Base-by-base conservation (phyloP, 2,329 filamentous ascomycete species). In the Diplocarpon rosae region DNA sequence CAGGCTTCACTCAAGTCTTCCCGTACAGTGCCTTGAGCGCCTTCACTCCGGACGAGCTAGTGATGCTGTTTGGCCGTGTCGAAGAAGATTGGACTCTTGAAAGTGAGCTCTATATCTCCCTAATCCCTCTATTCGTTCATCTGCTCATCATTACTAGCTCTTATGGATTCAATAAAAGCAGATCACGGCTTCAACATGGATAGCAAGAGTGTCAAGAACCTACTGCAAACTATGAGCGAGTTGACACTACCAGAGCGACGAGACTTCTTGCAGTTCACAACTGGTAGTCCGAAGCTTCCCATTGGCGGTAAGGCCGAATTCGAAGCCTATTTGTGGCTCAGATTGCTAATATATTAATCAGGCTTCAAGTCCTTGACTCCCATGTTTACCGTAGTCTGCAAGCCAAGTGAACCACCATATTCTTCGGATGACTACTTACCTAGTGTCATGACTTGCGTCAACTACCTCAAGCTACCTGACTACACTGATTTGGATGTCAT, bases 361-460 rank as follows among this genome's bases (percentile, higher is more conserved):
- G 89, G 92, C 48, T 98, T 98, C 76, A 95, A 93, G 69, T 85
- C 82, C 63, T 77, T 98, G 50, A 96, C 88, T 2, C 92, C 92
- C 15, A 95, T 96, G 82, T 96, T 98, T 63, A 98, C 92, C 2
- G 92, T 98, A 51, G 92, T 98, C 35, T 96, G 92, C 73, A 95
- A 95, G 65, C 90, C 90, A n/a, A 94, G 86, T 64, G 92, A 98
- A 61, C 80, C 87, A 13, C 92, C 92, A 1, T 92, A 89, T 63
- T 83, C 82, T 3, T 90, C 90, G 4, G 92, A 98, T 60, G 92
- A 98, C 67, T 98, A 96, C 59, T 75, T 98, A n/a, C 92, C 93
- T 11, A 96, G 89, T 62, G 93, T 98, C 63, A 98, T 98, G 93
- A 98, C 93, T 10, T 98, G 93, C 63, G 92, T 95, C 66, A 98